These are phyloP conservation scores for Sclerotinia nivalis DNA, from an alignment of 2,329 filamentous ascomycete species.

Conservation along the genomic window DNA sequence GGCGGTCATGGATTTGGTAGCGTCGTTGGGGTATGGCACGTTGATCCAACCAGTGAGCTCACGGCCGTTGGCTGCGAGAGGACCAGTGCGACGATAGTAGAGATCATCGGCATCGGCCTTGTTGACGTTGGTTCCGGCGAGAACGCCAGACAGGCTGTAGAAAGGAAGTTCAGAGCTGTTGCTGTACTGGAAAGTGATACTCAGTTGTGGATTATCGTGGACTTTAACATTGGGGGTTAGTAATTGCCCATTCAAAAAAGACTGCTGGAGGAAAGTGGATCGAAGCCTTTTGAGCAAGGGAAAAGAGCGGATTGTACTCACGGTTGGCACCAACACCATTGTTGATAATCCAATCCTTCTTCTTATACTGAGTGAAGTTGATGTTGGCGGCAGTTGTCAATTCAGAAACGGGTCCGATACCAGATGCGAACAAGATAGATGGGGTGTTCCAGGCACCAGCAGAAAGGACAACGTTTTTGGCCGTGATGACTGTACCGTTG, in stretches of 20 bases:
- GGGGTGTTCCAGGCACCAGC: conserved; percentile 4
- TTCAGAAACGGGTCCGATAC: not conserved
- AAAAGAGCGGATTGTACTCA: not conserved
- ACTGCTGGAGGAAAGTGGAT: not conserved
- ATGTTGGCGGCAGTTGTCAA: not conserved
- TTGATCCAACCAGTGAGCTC: conserved; percentile 9
- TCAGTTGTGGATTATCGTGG: not conserved
- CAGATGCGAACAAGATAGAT: conserved; percentile 7
- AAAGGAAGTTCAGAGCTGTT: not conserved
- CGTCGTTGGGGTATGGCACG: not conserved
- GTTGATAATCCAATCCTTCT: conserved; percentile 17
- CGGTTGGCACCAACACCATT: conserved; percentile 8
- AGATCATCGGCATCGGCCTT: conserved; percentile 9
- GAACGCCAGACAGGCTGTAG: not conserved
- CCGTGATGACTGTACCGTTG: not conserved
- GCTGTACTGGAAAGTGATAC: not conserved
- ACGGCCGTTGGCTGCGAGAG: conserved; percentile 1
- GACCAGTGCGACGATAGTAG: not conserved
- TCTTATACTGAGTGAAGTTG: not conserved
- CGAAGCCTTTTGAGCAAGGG: not conserved
- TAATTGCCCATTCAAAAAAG: not conserved
- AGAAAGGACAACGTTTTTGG: conserved; percentile 1
- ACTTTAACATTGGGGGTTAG: not conserved
- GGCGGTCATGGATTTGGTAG: not conserved
- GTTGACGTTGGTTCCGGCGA: not conserved